These are phyloP conservation scores for Ophiostoma sp. DNA, from an alignment of 2,329 filamentous ascomycete genomes.

Conservation along the genomic window DNA sequence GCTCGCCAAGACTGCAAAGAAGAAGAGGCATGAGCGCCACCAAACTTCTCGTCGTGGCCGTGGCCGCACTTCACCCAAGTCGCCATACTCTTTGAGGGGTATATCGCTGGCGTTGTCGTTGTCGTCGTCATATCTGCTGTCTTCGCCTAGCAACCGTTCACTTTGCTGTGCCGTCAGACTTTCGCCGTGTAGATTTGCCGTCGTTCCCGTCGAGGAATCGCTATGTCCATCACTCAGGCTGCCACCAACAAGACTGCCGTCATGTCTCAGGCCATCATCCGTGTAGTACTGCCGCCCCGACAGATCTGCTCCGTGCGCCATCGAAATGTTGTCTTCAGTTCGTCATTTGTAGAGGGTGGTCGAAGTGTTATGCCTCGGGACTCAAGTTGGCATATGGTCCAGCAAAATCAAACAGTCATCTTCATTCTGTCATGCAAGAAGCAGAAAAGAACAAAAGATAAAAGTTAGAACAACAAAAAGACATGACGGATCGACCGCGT, in stretches of 20 bases:
- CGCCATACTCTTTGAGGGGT: not conserved
- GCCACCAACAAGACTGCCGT: not conserved
- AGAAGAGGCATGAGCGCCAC: conserved; percentile 20
- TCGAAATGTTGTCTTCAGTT: not conserved
- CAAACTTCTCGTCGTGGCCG: not conserved
- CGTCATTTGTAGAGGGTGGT: not conserved
- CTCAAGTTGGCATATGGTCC: not conserved
- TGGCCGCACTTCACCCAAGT: not conserved
- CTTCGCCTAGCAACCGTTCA: not conserved
- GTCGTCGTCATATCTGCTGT: not conserved
- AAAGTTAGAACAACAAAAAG: not conserved
- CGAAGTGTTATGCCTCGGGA: not conserved
- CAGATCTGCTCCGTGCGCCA: conserved; percentile 2
- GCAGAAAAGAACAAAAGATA: not conserved
- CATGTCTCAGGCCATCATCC: not conserved
- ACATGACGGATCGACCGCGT: not conserved
- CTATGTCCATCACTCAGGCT: not conserved
- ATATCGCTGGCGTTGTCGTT: not conserved
- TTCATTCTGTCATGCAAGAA: not conserved
- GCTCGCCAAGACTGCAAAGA: conserved; percentile 5
- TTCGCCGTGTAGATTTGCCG: not conserved
- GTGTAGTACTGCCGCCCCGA: not conserved
- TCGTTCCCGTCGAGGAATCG: not conserved
- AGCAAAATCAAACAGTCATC: not conserved
- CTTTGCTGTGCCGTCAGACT: not conserved